Evolutionary conservation across 2,329 filamentous ascomycete species (phyloP).

Genomic region (Colletotrichum sp.): DNA sequence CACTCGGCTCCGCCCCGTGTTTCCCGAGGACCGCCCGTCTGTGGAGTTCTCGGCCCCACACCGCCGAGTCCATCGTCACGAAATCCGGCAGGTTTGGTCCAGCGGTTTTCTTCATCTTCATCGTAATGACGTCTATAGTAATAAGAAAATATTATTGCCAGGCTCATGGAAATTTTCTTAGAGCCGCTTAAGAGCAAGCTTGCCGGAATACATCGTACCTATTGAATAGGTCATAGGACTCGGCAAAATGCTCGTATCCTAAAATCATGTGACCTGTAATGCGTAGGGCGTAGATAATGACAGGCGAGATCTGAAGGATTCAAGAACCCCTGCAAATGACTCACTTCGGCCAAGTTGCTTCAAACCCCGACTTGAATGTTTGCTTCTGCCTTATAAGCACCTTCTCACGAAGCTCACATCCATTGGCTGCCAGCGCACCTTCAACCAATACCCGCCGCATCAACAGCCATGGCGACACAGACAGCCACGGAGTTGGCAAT

Average conservation of each 20-base stretch:
- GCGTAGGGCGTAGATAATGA: neutral
- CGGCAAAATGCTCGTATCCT: neutral
- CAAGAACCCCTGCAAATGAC: neutral
- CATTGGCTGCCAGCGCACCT: neutral
- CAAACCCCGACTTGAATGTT: neutral
- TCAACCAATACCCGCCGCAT: neutral
- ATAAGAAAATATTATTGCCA: neutral
- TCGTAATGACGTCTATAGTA: neutral
- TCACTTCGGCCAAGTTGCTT: neutral
- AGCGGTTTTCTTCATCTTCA: neutral
- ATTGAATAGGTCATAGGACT: neutral
- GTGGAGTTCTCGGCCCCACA: neutral
- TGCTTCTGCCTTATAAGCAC: neutral
- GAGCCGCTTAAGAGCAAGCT: neutral
- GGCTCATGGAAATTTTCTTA: no score
- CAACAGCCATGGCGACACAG: neutral
- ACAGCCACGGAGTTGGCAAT: neutral
- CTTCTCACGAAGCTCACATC: neutral
- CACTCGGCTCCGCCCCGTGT: neutral
- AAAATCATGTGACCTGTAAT: neutral
- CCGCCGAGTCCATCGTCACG: neutral
- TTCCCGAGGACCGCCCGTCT: neutral
- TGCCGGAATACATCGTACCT: neutral
- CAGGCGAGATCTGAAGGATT: neutral
- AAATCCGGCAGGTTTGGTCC: neutral